Percentiles rank a stretch among this genome's conserved stretches.
Evolutionary conservation across 305 asterid species (phyloP).

Genomic region (Rubia tinctorum): DNA sequence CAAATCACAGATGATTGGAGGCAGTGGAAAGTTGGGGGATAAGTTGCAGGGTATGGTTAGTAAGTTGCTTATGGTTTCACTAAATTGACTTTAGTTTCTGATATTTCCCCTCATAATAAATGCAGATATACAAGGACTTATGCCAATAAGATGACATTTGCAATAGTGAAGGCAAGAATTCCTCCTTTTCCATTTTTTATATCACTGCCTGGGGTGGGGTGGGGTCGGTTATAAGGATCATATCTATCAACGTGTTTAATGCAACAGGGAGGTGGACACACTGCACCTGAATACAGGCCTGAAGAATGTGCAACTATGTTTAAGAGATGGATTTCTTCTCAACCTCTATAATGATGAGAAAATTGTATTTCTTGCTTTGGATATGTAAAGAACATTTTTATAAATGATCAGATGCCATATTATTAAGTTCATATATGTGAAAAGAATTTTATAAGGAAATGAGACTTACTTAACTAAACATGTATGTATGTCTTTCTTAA

Average conservation of each 20-base stretch:
- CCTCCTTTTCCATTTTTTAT: no score
- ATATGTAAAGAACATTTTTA: neutral
- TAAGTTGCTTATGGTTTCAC: neutral
- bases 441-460: neutral
- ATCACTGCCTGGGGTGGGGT: no score
- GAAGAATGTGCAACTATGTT: constrained; percentile 15
- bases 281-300: constrained; percentile 16
- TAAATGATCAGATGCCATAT: neutral
- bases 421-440: neutral
- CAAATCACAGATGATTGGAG: constrained; percentile 20
- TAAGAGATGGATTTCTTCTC: constrained; percentile 15
- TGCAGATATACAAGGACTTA: no score
- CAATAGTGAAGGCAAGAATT: no score
- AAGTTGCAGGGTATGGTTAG: constrained; percentile 22
- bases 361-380: neutral
- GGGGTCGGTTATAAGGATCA: neutral
- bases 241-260: no score
- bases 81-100: neutral
- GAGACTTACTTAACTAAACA: neutral
- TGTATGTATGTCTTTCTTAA: neutral
- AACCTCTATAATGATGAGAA: constrained; percentile 5
- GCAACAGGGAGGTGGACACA: constrained; percentile 22
- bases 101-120: neutral
- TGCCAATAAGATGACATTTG: no score
- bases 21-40: constrained; percentile 20